phyloP scores from a whole-genome alignment of 768 basidiomycete species.

The Boletus tomentosulus region DNA sequence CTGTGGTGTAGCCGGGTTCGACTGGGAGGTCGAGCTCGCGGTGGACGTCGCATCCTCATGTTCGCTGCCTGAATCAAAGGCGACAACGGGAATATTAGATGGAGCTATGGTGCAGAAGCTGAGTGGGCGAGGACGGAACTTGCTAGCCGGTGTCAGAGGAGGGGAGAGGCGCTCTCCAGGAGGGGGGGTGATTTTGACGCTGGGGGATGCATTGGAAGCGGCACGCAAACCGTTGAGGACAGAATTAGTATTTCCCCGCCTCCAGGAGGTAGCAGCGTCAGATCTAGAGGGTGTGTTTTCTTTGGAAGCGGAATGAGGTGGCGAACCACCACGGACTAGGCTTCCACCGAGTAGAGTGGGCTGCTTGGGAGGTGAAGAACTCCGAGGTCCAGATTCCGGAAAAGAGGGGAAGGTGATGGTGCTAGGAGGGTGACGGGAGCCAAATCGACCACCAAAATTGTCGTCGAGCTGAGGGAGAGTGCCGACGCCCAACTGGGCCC shows the following conservation, averaged over 20 bases:
- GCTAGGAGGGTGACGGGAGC: slow-evolving; percentile 47
- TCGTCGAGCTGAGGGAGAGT: slow-evolving; percentile 39
- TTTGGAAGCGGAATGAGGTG: slow-evolving; percentile 35
- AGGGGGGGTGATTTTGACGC: slow-evolving; percentile 71
- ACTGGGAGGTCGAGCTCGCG: slow-evolving; percentile 53
- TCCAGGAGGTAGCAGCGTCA: slow-evolving; percentile 76
- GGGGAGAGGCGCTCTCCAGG: slow-evolving; percentile 56
- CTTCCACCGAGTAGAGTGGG: slow-evolving; percentile 73
- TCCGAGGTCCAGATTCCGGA: slow-evolving; percentile 41
- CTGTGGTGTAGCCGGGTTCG: slow-evolving; percentile 75
- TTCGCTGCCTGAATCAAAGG: slow-evolving; percentile 53
- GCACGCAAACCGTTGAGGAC: slow-evolving; percentile 63
- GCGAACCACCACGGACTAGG: slow-evolving; percentile 56
- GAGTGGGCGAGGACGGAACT: slow-evolving; percentile 62
- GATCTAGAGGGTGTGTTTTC: slow-evolving; percentile 65
- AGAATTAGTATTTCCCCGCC: slow-evolving; percentile 67
- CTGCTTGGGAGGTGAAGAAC: slow-evolving; percentile 43
- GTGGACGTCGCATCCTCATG: slow-evolving; percentile 56
- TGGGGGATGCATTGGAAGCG: slow-evolving; percentile 50
- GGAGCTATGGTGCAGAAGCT: slow-evolving; percentile 53
- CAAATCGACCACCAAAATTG: slow-evolving; percentile 69
- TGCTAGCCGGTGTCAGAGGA: slow-evolving; percentile 31
- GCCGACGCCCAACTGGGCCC: slow-evolving; percentile 51
- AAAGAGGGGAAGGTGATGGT: slow-evolving; percentile 39
- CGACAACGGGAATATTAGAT: slow-evolving; percentile 44